Evolutionary conservation across 73 alveolate species (phyloP).

Genomic region (Loxodes magnus): DNA sequence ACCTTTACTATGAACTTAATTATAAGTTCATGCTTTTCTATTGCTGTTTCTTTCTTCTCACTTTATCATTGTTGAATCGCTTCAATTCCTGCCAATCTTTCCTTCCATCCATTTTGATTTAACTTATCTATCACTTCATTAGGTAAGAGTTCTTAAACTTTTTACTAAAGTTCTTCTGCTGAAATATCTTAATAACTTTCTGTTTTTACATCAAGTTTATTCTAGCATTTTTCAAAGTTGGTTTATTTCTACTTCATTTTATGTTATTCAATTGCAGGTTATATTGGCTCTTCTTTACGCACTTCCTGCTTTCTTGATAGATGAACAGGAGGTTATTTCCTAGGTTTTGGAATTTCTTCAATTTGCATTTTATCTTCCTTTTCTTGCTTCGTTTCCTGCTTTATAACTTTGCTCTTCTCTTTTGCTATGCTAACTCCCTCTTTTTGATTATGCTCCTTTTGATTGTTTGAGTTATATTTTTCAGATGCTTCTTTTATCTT

Average conservation of each 20-base stretch:
- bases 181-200: slow-evolving; percentile 32
- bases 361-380: slow-evolving; percentile 8
- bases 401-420: too few relatives aligned
- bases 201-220: too few relatives aligned
- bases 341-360: slow-evolving; percentile 1
- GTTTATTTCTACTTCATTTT: background rate
- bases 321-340: slow-evolving; percentile 13
- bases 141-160: slow-evolving; percentile 13
- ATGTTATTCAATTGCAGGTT: slow-evolving; percentile 7
- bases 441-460: slow-evolving; percentile 13
- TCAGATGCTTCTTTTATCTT: background rate
- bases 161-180: slow-evolving; percentile 38
- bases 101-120: slow-evolving; percentile 50
- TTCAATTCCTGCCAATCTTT: slow-evolving; percentile 36
- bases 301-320: slow-evolving; percentile 6
- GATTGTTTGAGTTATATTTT: background rate
- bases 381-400: too few relatives aligned
- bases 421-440: slow-evolving; percentile 17
- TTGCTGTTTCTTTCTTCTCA: slow-evolving; percentile 23
- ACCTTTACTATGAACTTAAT: slow-evolving; percentile 47
- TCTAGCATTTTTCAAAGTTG: too few relatives aligned
- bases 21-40: slow-evolving; percentile 45
- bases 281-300: slow-evolving; percentile 1
- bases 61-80: slow-evolving; percentile 19
- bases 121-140: slow-evolving; percentile 10